phyloP scores from a whole-genome alignment of 2,329 filamentous ascomycete species.

The Aspergillus sp. region DNA sequence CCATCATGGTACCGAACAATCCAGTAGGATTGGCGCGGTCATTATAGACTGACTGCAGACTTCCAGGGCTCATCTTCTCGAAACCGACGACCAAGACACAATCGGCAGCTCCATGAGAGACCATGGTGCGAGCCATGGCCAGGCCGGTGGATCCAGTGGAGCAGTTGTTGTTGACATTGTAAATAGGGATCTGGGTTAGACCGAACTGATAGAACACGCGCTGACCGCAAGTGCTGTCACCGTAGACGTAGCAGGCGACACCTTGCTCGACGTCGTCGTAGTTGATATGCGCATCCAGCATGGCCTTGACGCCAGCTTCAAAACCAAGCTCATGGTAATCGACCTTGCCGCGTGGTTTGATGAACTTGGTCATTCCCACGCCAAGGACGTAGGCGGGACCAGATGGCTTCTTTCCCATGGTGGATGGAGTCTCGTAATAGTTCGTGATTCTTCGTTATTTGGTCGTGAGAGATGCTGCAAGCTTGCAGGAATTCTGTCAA shows the following conservation, averaged over 20 bases:
- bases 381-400: constrained; percentile 81
- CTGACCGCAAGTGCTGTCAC: constrained; percentile 92
- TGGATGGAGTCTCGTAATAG: constrained; percentile 22
- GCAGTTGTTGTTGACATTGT: constrained; percentile 99
- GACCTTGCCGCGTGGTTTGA: constrained; percentile 91
- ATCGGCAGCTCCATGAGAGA: constrained; percentile 78
- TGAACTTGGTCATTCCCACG: constrained; percentile 99
- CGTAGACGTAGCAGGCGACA: constrained; percentile 97
- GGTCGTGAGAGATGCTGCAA: constrained; percentile 35
- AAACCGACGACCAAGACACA: constrained; percentile 92
- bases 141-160: constrained; percentile 91
- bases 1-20: constrained; percentile 76
- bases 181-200: constrained; percentile 93
- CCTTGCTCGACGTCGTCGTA: constrained; percentile 96
- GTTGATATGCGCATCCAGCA: constrained; percentile 75
- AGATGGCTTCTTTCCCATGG: constrained; percentile 54
- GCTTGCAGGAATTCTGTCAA: not conserved
- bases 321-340: constrained; percentile 95
- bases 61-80: constrained; percentile 97
- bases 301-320: constrained; percentile 85
- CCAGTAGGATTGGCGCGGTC: constrained; percentile 80
- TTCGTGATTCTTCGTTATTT: constrained; percentile 21
- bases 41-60: constrained; percentile 78
- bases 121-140: constrained; percentile 77
- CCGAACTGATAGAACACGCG: constrained; percentile 98